Conservation (phyloP, 106 monocot genomes). For the Dendrobium nobile region DNA sequence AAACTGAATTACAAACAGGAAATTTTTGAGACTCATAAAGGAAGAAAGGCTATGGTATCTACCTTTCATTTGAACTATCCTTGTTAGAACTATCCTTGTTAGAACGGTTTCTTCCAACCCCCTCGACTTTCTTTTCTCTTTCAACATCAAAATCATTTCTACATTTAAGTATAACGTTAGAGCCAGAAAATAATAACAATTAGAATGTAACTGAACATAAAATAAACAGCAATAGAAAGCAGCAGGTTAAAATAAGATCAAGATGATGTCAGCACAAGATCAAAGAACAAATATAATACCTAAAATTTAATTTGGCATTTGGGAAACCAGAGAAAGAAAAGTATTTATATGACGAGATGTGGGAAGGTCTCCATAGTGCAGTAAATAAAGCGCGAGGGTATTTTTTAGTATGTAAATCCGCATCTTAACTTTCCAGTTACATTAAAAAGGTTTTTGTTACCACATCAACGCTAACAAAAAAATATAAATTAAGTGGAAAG, state of each 20-base stretch:
- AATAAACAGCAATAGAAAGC: neutral
- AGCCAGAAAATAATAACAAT: neutral
- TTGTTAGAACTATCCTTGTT: slow-evolving; percentile 25
- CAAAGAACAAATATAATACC: neutral
- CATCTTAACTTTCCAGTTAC: neutral
- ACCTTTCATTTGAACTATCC: slow-evolving; percentile 21
- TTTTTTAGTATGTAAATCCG: neutral
- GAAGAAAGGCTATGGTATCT: neutral
- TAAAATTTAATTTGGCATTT: neutral
- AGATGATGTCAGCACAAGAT: neutral
- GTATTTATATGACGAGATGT: neutral
- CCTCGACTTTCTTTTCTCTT: slow-evolving; percentile 26
- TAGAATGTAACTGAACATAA: neutral
- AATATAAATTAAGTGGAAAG: no score
- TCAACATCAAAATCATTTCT: slow-evolving; percentile 64
- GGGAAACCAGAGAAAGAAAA: neutral
- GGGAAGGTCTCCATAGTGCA: no score
- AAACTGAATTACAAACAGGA: neutral
- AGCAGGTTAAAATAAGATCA: neutral
- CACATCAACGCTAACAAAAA: neutral
- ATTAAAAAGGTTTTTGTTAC: neutral
- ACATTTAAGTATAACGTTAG: slow-evolving; percentile 7
- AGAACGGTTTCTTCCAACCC: slow-evolving; percentile 17
- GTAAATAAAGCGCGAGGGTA: no score
- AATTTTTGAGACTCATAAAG: neutral